Conservation (phyloP, 257 asterid species). For the Petunia secreta region DNA sequence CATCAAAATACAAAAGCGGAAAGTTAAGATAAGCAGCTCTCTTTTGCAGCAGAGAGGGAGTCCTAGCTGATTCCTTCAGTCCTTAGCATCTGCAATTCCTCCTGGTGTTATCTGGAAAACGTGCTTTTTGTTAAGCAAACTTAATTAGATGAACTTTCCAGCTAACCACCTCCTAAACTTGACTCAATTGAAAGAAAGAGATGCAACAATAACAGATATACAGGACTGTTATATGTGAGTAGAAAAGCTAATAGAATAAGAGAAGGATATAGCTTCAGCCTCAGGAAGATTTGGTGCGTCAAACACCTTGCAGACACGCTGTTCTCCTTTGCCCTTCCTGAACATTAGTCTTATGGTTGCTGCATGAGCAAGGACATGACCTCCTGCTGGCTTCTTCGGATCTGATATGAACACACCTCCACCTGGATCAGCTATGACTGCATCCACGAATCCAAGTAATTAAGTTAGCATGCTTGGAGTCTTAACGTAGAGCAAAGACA, state of each 20-base stretch:
- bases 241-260: conserved; percentile 24
- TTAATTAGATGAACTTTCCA: neutral
- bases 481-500: neutral
- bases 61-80: conserved; percentile 40
- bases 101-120: conserved; percentile 94
- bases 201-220: neutral
- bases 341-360: conserved; percentile 95
- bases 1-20: neutral
- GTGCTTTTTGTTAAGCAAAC: conserved; percentile 58
- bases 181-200: neutral
- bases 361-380: conserved; percentile 97
- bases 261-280: conserved; percentile 97
- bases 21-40: neutral
- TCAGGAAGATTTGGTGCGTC: conserved; percentile 99
- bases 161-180: neutral
- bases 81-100: conserved; percentile 98
- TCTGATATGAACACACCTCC: conserved; percentile 98
- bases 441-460: conserved; percentile 35
- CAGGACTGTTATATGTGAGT: neutral
- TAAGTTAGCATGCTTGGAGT: conserved; percentile 19
- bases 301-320: conserved; percentile 97
- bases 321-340: conserved; percentile 99
- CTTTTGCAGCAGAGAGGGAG: neutral
- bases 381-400: conserved; percentile 99
- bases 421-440: conserved; percentile 99